phyloP scores from a whole-genome alignment of 352 stramenopile genomes.

The Phytopythium mirpurense region DNA sequence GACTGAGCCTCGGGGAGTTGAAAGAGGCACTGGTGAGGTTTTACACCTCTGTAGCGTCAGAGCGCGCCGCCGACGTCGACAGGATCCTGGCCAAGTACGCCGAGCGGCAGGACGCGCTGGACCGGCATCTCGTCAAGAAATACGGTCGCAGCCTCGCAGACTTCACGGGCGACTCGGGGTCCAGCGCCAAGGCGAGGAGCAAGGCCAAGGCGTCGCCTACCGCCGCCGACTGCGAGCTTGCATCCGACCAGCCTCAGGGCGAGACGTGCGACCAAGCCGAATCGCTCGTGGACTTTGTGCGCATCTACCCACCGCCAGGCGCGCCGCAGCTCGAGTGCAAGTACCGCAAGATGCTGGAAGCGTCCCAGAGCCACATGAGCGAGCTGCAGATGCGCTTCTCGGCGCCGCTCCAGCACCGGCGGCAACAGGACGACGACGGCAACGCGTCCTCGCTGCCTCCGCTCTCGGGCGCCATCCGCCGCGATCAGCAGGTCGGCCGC shows the following conservation, averaged over 20 bases:
- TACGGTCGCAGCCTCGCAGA: constrained; percentile 26
- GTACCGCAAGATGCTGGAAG: constrained; percentile 76
- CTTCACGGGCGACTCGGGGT: not conserved
- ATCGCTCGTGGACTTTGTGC: constrained; percentile 53
- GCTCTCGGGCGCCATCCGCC: constrained; percentile 50
- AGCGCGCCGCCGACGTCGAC: constrained; percentile 57
- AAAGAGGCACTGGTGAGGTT: constrained; percentile 37
- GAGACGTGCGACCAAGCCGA: constrained; percentile 25
- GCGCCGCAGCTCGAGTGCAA: constrained; percentile 35
- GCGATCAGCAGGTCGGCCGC: constrained; percentile 38
- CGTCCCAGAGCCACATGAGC: constrained; percentile 73
- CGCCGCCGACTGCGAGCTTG: not conserved
- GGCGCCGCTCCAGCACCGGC: constrained; percentile 69
- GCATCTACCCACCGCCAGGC: constrained; percentile 55
- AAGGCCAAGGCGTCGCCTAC: not conserved
- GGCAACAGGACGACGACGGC: constrained; percentile 27
- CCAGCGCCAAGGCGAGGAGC: not conserved
- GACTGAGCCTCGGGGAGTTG: constrained; percentile 30
- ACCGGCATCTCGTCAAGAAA: constrained; percentile 57
- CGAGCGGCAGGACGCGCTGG: constrained; percentile 55
- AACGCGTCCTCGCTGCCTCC: constrained; percentile 34
- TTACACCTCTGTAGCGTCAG: constrained; percentile 52
- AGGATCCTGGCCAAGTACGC: constrained; percentile 71
- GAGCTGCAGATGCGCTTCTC: constrained; percentile 81
- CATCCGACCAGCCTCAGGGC: constrained; percentile 8